These are phyloP conservation scores for Starmerella riodocensis DNA, from an alignment of 805 yeast genomes.

Conservation along the genomic window DNA sequence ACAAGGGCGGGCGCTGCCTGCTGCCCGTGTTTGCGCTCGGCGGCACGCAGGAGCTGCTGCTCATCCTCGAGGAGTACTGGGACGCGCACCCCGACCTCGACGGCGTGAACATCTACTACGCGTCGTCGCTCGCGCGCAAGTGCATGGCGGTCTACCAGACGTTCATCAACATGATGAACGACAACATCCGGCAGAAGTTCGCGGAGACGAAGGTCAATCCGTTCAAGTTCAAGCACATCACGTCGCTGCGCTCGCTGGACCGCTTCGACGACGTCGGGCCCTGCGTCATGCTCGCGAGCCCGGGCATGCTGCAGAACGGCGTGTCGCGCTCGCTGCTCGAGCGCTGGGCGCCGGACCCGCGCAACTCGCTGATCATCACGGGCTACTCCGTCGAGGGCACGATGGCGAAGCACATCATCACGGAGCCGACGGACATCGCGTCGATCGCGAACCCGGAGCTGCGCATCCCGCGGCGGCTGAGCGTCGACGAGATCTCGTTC, in stretches of 20 bases:
- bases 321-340: conserved; percentile 82
- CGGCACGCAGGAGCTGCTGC: conserved; percentile 83
- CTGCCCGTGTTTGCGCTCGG: conserved; percentile 95
- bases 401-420: conserved; percentile 77
- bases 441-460: conserved; percentile 69
- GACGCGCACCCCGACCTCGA: conserved; percentile 67
- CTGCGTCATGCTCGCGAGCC: conserved; percentile 90
- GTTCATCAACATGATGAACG: conserved; percentile 95
- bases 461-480: conserved; percentile 72
- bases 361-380: conserved; percentile 74
- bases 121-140: conserved; percentile 83
- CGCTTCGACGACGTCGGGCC: conserved; percentile 88
- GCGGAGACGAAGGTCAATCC: conserved; percentile 77
- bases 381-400: conserved; percentile 99
- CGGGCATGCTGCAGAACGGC: conserved; percentile 98
- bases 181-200: conserved; percentile 60
- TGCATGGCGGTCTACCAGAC: conserved; percentile 97
- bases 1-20: conserved; percentile 81
- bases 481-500: conserved; percentile 86
- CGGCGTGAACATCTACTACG: conserved; percentile 72
- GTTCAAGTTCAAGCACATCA: conserved; percentile 74
- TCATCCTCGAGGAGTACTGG: conserved; percentile 95
- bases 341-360: conserved; percentile 94
- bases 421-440: conserved; percentile 85
- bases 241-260: conserved; percentile 65